phyloP scores from a whole-genome alignment of 495 filamentous ascomycete species.

The Oleoguttula mirabilis region DNA sequence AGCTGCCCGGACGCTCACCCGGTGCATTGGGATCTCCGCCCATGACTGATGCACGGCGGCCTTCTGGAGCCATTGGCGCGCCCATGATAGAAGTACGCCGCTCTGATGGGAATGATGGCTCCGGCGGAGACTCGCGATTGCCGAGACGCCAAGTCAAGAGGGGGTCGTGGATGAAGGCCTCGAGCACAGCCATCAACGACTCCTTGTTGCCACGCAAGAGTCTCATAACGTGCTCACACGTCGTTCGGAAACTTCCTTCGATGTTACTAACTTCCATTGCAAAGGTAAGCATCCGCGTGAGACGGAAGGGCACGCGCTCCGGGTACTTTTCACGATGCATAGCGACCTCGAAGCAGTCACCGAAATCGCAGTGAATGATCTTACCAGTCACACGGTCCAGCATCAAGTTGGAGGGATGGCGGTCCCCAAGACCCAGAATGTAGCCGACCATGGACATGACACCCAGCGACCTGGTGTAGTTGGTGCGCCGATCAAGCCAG shows the following conservation, averaged over 20 bases:
- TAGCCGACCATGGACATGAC: conserved; percentile 99
- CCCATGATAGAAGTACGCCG: conserved; percentile 57
- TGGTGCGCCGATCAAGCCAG: conserved; percentile 92
- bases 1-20: conserved; percentile 13
- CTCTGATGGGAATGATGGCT: conserved; percentile 70
- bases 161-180: conserved; percentile 98
- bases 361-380: conserved; percentile 97
- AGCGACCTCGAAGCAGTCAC: conserved; percentile 97
- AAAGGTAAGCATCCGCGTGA: conserved; percentile 97
- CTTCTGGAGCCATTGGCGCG: conserved; percentile 28
- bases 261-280: conserved; percentile 99
- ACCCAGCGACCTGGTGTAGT: conserved; percentile 91
- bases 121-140: conserved; percentile 66
- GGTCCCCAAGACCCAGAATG: conserved; percentile 89
- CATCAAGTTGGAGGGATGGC: conserved; percentile 95
- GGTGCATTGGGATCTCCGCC: conserved; percentile 12
- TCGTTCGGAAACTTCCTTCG: conserved; percentile 92
- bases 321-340: conserved; percentile 99
- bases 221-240: conserved; percentile 96
- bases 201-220: conserved; percentile 95
- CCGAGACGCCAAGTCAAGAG: conserved; percentile 94
- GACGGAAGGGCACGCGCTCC: conserved; percentile 89
- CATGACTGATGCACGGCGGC: conserved; percentile 18
- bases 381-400: conserved; percentile 89
- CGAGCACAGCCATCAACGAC: conserved; percentile 92